A percentile compares a stretch with the other conserved stretches of the same genome.
Conservation (phyloP, 1,284 basidiomycete genomes). For the Laetiporus sulphureus region DNA sequence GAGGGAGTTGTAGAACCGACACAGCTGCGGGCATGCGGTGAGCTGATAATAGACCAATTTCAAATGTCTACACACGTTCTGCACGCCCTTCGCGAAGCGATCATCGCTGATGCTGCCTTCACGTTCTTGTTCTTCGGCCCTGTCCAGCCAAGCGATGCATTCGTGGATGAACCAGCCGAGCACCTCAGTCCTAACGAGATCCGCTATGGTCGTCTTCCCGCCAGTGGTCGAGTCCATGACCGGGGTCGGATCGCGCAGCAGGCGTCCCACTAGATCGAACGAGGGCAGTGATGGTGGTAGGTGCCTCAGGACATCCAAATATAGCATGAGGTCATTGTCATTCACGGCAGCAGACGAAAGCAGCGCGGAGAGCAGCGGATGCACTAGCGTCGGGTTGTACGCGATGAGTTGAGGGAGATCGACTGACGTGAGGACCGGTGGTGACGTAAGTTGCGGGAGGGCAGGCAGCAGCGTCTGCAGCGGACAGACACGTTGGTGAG, state of each 20-base stretch:
- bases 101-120: conserved; percentile 64
- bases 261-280: conserved; percentile 62
- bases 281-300: conserved; percentile 65
- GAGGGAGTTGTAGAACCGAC: conserved; percentile 68
- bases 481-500: background rate
- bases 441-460: conserved; percentile 41
- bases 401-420: conserved; percentile 59
- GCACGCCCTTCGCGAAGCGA: conserved; percentile 59
- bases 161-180: conserved; percentile 64
- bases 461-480: conserved; percentile 30
- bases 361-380: conserved; percentile 53
- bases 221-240: conserved; percentile 32
- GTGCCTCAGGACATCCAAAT: conserved; percentile 49
- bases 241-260: conserved; percentile 53
- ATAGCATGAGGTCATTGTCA: conserved; percentile 33
- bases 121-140: conserved; percentile 54
- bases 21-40: conserved; percentile 50
- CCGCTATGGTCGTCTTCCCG: conserved; percentile 51
- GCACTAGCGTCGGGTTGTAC: conserved; percentile 62
- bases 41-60: too few species aligned
- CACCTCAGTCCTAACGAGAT: conserved; percentile 53
- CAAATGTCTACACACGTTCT: conserved; percentile 50
- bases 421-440: conserved; percentile 56
- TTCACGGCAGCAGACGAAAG: conserved; percentile 26
- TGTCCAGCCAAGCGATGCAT: conserved; percentile 60